Percentiles rank a stretch among this genome's conserved stretches.
Evolutionary conservation across 2,329 filamentous ascomycete genomes (phyloP).

Genomic region (Aspergillus uvarum): DNA sequence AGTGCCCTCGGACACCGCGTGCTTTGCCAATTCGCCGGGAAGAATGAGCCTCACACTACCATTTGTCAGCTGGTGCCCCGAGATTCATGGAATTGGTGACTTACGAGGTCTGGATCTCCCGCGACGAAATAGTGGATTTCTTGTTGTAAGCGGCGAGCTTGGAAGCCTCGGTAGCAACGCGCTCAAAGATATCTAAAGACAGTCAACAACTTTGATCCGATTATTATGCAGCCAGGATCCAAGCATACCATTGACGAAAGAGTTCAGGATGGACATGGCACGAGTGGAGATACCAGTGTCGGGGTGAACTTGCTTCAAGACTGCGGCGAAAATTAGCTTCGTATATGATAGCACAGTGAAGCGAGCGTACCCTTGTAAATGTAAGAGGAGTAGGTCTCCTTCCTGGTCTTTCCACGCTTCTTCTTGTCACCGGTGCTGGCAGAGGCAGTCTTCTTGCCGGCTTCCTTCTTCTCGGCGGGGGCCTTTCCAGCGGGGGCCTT

Average conservation of each 20-base stretch:
- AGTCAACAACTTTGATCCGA: conserved; percentile 1
- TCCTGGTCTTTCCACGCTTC: conserved; percentile 99
- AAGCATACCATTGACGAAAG: conserved; percentile 90
- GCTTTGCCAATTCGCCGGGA: conserved; percentile 97
- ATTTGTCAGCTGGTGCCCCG: conserved; percentile 27
- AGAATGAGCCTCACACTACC: conserved; percentile 86
- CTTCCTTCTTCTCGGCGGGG: conserved; percentile 98
- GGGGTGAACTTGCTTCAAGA: conserved; percentile 99
- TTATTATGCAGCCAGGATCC: not conserved
- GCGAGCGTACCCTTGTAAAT: conserved; percentile 92
- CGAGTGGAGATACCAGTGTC: conserved; percentile 99
- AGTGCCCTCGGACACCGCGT: conserved; percentile 98
- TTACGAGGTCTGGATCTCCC: conserved; percentile 96
- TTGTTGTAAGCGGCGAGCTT: conserved; percentile 99
- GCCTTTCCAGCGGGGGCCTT: conserved; percentile 82
- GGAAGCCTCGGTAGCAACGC: conserved; percentile 95
- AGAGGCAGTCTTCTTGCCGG: conserved; percentile 91
- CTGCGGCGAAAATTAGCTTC: conserved; percentile 50
- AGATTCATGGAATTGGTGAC: conserved; percentile 28
- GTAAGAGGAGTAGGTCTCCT: conserved; percentile 99
- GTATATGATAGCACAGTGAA: conserved; percentile 23
- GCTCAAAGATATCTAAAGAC: conserved; percentile 92
- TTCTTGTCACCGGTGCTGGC: conserved; percentile 97
- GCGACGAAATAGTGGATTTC: conserved; percentile 99
- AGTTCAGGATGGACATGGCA: conserved; percentile 99